Base-by-base conservation (phyloP, 2,329 filamentous ascomycete species). In the Alternaria longipes region DNA sequence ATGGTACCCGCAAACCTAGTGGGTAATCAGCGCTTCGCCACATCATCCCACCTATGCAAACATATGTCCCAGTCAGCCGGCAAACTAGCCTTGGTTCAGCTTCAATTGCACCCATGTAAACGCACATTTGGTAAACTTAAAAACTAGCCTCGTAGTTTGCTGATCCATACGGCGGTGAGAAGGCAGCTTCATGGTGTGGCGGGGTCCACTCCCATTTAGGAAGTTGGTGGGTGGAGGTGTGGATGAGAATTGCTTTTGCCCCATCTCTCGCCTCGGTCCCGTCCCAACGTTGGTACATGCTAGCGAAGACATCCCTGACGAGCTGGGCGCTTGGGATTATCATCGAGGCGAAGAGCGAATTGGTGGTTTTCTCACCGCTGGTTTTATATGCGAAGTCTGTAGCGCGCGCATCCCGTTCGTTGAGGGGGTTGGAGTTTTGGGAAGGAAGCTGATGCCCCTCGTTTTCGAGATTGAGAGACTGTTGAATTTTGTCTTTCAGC, bases 211-310 rank as follows among this genome's bases (percentile, higher is more conserved):
- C 46, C 46, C 18, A 36, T 24, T 38, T 16, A 38, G 46, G 46
- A 38, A 50, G 46, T 50, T 50, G 46, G 14, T 50, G 46, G 22
- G 14, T 50, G 46, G 46, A 38, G 20, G 46, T 50, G 46, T 50
- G 46, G 46, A 30, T 50, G 46, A 5, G 20, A 24, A 24, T 50
- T 50, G 32, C 46, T 50, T 50, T 50, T 50, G 30, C 20, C n/a
- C 20, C 32, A 24, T 36, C 18, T 38, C 46, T 50, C 46, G 46
- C 46, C 46, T 50, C 46, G 46, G 46, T 50, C 46, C 46, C 46
- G 46, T 50, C 46, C 32, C 46, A 50, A 50, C 46, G 46, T 50
- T 38, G 46, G 46, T 50, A 50, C 46, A 50, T 50, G 14, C 22
- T 50, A 50, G 46, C 46, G 46, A 50, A 18, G 46, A 11, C 46